Evolutionary conservation across 352 stramenopile species (phyloP).

Genomic region (Thalassiosira ordinaria): DNA sequence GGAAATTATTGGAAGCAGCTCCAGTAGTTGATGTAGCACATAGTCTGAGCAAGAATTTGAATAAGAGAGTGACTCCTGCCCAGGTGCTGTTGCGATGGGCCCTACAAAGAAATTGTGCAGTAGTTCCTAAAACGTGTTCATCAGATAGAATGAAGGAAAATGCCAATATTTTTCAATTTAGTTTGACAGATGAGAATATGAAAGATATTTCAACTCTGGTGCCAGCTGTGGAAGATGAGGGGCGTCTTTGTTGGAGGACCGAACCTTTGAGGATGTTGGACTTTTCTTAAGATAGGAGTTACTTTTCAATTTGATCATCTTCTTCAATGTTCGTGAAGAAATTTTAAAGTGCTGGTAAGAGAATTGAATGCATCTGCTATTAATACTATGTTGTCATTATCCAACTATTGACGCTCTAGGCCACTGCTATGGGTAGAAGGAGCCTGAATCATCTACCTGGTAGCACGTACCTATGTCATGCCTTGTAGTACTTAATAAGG

Average conservation of each 20-base stretch:
- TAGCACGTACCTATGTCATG: too few relatives aligned
- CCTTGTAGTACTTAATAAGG: too few relatives aligned
- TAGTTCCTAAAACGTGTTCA: slow-evolving; percentile 82
- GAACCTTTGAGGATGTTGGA: slow-evolving; percentile 72
- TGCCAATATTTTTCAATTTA: slow-evolving; percentile 68
- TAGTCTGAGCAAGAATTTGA: slow-evolving; percentile 25
- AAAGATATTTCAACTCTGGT: slow-evolving; percentile 57
- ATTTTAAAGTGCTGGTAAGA: too few relatives aligned
- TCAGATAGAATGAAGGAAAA: slow-evolving; percentile 77
- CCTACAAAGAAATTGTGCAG: slow-evolving; percentile 70
- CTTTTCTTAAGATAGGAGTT: slow-evolving; percentile 55
- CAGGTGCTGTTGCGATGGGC: slow-evolving; percentile 86
- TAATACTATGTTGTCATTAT: too few relatives aligned
- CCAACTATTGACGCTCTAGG: too few relatives aligned
- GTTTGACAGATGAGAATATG: slow-evolving; percentile 75
- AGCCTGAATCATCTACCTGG: too few relatives aligned
- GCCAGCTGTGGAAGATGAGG: slow-evolving; percentile 4
- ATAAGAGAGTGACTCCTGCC: slow-evolving; percentile 60
- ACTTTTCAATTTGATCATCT: too few relatives aligned
- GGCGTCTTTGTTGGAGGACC: slow-evolving; percentile 71
- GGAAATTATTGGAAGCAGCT: slow-evolving; percentile 59
- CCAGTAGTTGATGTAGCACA: slow-evolving; percentile 67
- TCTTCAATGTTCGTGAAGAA: too few relatives aligned
- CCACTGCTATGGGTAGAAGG: too few relatives aligned
- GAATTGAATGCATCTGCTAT: too few relatives aligned